phyloP scores from a whole-genome alignment of 2,329 filamentous ascomycete genomes.

The Colletotrichum theobromicola region DNA sequence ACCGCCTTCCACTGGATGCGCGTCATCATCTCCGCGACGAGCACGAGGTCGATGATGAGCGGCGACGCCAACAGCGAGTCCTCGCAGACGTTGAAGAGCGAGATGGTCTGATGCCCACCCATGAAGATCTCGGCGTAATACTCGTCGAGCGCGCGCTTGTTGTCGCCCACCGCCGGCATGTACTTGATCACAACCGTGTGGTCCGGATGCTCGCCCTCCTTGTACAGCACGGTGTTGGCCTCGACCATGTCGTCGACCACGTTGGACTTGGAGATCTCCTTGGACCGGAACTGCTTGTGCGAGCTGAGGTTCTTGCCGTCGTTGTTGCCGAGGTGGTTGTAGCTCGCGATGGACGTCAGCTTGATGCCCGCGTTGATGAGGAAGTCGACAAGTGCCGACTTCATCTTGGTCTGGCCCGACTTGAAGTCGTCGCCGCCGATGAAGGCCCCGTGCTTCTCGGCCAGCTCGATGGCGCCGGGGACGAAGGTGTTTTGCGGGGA shows the following conservation, averaged over 20 bases:
- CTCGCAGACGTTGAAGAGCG: slow-evolving; percentile 98
- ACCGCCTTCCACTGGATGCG: slow-evolving; percentile 88
- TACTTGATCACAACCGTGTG: slow-evolving; percentile 99
- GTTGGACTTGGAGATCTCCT: slow-evolving; percentile 99
- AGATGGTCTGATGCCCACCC: slow-evolving; percentile 97
- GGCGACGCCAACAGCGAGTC: slow-evolving; percentile 96
- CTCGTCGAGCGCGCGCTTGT: slow-evolving; percentile 98
- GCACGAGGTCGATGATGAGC: slow-evolving; percentile 93
- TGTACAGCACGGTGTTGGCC: slow-evolving; percentile 90
- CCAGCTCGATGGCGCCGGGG: slow-evolving; percentile 87
- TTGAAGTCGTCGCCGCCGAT: slow-evolving; percentile 99
- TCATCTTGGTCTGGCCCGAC: slow-evolving; percentile 99
- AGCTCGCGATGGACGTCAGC: slow-evolving; percentile 96
- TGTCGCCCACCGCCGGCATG: slow-evolving; percentile 98
- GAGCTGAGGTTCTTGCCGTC: slow-evolving; percentile 98
- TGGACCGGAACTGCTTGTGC: slow-evolving; percentile 97
- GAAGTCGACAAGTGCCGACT: slow-evolving; percentile 98
- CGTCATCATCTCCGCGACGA: slow-evolving; percentile 97
- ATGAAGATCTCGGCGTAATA: slow-evolving; percentile 99
- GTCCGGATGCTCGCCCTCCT: slow-evolving; percentile 91
- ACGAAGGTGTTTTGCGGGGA: slow-evolving; percentile 99
- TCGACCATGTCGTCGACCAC: slow-evolving; percentile 99
- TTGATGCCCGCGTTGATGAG: slow-evolving; percentile 98
- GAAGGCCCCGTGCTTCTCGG: slow-evolving; percentile 85
- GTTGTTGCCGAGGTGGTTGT: slow-evolving; percentile 99